A percentile compares a stretch with the other conserved stretches of the same genome.
phyloP scores from a whole-genome alignment of 805 yeast genomes.

The Myxozyma neotropica region DNA sequence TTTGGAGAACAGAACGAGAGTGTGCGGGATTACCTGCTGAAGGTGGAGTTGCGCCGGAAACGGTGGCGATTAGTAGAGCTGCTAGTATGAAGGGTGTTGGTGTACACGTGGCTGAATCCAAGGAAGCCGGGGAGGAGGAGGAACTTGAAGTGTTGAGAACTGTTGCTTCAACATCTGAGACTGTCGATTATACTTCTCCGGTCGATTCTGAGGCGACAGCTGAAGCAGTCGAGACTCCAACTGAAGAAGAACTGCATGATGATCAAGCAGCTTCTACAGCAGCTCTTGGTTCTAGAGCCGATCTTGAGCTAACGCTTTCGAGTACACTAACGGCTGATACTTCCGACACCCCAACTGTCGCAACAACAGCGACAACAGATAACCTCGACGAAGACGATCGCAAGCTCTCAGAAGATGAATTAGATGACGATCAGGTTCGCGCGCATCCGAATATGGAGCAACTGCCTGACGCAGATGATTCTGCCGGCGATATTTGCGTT shows the following conservation, averaged over 20 bases:
- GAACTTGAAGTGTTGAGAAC: background rate
- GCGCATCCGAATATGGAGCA: slow-evolving; percentile 27
- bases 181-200: background rate
- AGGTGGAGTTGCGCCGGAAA: slow-evolving; percentile 25
- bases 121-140: background rate
- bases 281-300: background rate
- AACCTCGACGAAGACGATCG: background rate
- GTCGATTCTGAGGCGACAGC: background rate
- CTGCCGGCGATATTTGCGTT: slow-evolving; percentile 68
- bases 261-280: background rate
- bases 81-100: slow-evolving; percentile 2
- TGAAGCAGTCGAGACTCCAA: background rate
- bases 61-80: slow-evolving; percentile 10
- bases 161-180: slow-evolving; percentile 4
- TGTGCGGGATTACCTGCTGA: slow-evolving; percentile 27
- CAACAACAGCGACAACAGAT: background rate
- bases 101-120: background rate
- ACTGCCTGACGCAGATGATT: slow-evolving; percentile 12
- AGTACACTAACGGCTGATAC: background rate
- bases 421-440: slow-evolving; percentile 28
- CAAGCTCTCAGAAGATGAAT: slow-evolving; percentile 26
- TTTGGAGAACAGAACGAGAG: slow-evolving; percentile 39
- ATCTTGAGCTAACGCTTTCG: background rate
- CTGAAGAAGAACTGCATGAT: background rate
- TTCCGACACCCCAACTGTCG: background rate